A percentile compares a stretch with the other conserved stretches of the same genome.
phyloP scores from a whole-genome alignment of 306 rosid species.

The Ormosia semicastrata region DNA sequence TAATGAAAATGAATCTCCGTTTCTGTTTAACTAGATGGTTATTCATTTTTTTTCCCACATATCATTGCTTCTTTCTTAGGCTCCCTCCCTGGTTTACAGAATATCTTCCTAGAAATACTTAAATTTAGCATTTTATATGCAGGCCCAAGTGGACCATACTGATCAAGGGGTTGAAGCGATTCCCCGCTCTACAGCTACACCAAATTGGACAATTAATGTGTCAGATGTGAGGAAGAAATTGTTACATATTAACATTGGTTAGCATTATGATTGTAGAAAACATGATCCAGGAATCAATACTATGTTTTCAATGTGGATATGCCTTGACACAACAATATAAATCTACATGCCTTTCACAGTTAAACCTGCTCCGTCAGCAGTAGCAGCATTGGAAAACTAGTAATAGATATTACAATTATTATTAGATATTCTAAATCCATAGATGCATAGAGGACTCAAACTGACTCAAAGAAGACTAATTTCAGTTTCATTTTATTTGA shows the following conservation, averaged over 20 bases:
- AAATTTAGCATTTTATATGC: conserved; percentile 22
- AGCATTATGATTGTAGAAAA: not conserved
- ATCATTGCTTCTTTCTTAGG: not conserved
- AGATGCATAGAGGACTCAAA: not conserved
- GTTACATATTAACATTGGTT: not conserved
- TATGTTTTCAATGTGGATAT: not conserved
- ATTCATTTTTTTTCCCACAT: not conserved
- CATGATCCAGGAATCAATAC: not conserved
- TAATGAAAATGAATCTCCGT: not conserved
- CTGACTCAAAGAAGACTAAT: not conserved
- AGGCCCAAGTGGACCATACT: conserved; percentile 38
- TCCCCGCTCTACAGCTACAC: conserved; percentile 28
- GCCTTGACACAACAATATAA: not conserved
- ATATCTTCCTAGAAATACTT: conserved; percentile 4
- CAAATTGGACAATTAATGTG: conserved; percentile 37
- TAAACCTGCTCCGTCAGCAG: not conserved
- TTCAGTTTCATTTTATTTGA: not conserved
- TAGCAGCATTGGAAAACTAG: not conserved
- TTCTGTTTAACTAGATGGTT: not conserved
- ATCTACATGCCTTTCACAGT: not conserved
- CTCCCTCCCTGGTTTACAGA: not conserved
- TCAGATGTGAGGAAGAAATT: conserved; percentile 38
- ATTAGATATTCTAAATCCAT: not conserved
- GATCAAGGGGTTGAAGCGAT: conserved; percentile 40
- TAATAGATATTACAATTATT: not conserved